phyloP scores from a whole-genome alignment of 768 basidiomycete species.

The Termitomyces sp. region DNA sequence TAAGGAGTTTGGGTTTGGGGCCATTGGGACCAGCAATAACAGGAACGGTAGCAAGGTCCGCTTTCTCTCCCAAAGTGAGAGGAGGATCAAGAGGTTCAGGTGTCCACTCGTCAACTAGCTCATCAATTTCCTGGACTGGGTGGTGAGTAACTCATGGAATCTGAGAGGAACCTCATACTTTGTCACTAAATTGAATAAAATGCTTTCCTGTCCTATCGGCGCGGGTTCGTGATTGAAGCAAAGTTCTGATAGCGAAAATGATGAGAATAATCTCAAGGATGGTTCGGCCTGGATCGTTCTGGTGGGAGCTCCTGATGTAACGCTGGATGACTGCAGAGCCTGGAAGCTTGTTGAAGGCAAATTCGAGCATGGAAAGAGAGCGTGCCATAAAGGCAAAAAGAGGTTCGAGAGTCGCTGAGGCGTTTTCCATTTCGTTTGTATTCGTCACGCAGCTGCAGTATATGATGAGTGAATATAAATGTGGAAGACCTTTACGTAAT shows the following conservation, averaged over 20 bases:
- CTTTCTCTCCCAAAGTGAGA: slow-evolving; percentile 50
- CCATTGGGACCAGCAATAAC: slow-evolving; percentile 77
- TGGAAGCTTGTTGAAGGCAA: slow-evolving; percentile 68
- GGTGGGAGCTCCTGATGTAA: slow-evolving; percentile 92
- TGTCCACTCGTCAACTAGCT: slow-evolving; percentile 92
- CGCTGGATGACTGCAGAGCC: slow-evolving; percentile 82
- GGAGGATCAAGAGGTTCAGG: slow-evolving; percentile 80
- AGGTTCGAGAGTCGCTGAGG: slow-evolving; percentile 35
- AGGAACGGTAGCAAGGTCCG: slow-evolving; percentile 72
- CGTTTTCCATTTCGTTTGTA: slow-evolving; percentile 22
- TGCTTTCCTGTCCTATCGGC: slow-evolving; percentile 81
- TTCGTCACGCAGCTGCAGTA: not conserved
- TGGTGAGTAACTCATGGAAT: not conserved
- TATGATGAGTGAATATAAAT: not conserved
- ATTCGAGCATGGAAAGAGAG: slow-evolving; percentile 53
- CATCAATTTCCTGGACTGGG: slow-evolving; percentile 82
- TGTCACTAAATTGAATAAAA: slow-evolving; percentile 87
- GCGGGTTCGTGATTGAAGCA: slow-evolving; percentile 86
- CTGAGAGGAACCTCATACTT: slow-evolving; percentile 45
- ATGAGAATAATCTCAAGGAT: slow-evolving; percentile 85
- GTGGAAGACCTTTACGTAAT: not conserved
- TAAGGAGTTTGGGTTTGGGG: slow-evolving; percentile 74
- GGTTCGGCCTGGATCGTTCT: slow-evolving; percentile 92
- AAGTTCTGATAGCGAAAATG: slow-evolving; percentile 82
- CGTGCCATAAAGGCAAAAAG: slow-evolving; percentile 64